A percentile compares a stretch with the other conserved stretches of the same genome.
These are phyloP conservation scores for Arthrinium puccinioides DNA, from an alignment of 2,329 filamentous ascomycete genomes.

Conservation along the genomic window DNA sequence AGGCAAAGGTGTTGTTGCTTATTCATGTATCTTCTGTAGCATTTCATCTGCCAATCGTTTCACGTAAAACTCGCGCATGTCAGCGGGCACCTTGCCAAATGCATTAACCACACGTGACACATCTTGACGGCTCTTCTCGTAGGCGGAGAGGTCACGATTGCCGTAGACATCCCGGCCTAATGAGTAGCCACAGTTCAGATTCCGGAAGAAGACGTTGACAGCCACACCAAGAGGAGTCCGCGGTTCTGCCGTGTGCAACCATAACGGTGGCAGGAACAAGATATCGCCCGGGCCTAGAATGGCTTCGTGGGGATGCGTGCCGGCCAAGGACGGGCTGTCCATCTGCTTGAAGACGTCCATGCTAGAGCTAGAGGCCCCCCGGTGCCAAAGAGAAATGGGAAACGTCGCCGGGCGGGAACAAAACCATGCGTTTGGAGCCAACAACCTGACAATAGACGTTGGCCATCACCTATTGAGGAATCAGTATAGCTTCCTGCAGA, in stretches of 20 bases:
- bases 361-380: conserved; percentile 73
- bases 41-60: conserved; percentile 65
- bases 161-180: conserved; percentile 78
- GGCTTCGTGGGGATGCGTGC: conserved; percentile 60
- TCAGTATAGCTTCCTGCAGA: no score
- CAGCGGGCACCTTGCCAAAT: conserved; percentile 58
- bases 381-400: conserved; percentile 61
- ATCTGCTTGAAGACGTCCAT: conserved; percentile 59
- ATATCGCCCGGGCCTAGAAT: conserved; percentile 64
- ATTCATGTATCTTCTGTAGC: no score
- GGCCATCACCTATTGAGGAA: conserved; percentile 61
- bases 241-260: conserved; percentile 71
- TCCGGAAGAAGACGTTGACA: conserved; percentile 85
- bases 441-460: conserved; percentile 77
- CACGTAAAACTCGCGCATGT: conserved; percentile 70
- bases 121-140: conserved; percentile 73
- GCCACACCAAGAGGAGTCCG: conserved; percentile 58
- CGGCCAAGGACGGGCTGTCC: conserved; percentile 28
- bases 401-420: conserved; percentile 76
- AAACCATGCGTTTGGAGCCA: conserved; percentile 64
- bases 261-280: conserved; percentile 74
- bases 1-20: no score
- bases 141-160: conserved; percentile 76
- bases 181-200: conserved; percentile 60
- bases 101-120: conserved; percentile 57